Evolutionary conservation across 2,329 filamentous ascomycete species (phyloP).

Genomic region (Calonectria crousiana): DNA sequence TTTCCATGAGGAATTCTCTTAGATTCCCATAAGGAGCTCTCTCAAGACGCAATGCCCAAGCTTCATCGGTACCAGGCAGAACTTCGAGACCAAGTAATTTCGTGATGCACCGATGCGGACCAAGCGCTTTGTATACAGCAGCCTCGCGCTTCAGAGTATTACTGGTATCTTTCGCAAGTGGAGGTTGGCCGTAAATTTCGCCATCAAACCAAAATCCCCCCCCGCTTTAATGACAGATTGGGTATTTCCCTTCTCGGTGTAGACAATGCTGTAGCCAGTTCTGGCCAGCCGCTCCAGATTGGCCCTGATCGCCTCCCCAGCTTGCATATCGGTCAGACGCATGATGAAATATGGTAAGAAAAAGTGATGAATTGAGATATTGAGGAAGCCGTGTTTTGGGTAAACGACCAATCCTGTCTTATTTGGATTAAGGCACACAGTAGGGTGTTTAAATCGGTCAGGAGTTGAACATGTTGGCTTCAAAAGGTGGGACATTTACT

Average conservation of each 20-base stretch:
- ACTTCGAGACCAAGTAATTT: neutral
- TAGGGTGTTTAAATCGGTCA: no score
- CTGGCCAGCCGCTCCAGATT: neutral
- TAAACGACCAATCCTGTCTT: no score
- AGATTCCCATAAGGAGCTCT: neutral
- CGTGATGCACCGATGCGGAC: neutral
- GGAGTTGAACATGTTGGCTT: no score
- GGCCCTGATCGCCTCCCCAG: neutral
- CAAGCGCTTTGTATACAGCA: neutral
- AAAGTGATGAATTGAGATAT: neutral
- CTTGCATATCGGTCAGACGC: neutral
- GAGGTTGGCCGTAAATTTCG: neutral
- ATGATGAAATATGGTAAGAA: neutral
- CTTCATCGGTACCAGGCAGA: neutral
- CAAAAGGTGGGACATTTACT: no score
- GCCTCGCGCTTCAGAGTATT: neutral
- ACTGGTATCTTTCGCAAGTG: neutral
- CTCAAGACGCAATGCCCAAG: neutral
- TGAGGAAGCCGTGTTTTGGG: neutral
- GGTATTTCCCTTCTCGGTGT: neutral
- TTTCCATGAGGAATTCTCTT: neutral
- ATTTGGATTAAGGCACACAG: no score
- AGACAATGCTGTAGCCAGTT: neutral
- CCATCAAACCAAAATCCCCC: neutral
- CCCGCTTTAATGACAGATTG: neutral